A percentile compares a stretch with the other conserved stretches of the same genome.
phyloP scores from a whole-genome alignment of 306 rosid genomes.

The Abrus precatorius region DNA sequence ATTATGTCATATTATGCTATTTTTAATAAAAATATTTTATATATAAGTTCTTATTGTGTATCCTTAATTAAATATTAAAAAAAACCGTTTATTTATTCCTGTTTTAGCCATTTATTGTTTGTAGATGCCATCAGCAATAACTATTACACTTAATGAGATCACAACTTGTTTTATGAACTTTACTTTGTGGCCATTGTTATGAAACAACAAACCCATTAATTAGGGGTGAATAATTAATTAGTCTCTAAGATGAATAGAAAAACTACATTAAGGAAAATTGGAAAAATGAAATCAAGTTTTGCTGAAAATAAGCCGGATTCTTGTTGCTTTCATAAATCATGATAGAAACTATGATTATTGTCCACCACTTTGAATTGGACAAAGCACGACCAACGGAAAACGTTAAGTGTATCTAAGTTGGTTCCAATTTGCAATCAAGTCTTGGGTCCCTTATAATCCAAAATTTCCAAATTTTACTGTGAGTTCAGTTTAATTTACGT shows the following conservation, averaged over 20 bases:
- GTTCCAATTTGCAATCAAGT: constrained; percentile 41
- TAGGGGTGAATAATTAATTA: neutral
- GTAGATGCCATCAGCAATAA: constrained; percentile 21
- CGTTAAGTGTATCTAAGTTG: constrained; percentile 33
- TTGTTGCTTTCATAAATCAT: constrained; percentile 33
- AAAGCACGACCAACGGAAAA: constrained; percentile 37
- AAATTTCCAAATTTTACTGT: constrained; percentile 43
- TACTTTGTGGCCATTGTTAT: constrained; percentile 46
- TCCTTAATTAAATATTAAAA: no score
- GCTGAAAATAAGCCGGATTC: constrained; percentile 20
- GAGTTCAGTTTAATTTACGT: constrained; percentile 36
- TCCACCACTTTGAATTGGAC: constrained; percentile 49
- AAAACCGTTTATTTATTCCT: neutral
- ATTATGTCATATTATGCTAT: no score
- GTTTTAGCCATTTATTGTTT: neutral
- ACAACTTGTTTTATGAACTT: constrained; percentile 31
- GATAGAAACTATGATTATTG: constrained; percentile 30
- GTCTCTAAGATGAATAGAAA: constrained; percentile 2
- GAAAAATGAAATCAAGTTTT: constrained; percentile 6
- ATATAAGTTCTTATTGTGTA: no score
- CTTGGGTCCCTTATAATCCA: constrained; percentile 45
- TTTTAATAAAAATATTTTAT: no score
- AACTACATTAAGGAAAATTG: neutral
- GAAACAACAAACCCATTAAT: constrained; percentile 36
- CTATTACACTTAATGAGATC: neutral